phyloP scores from a whole-genome alignment of 2,329 filamentous ascomycete species.

The Lachnellula hyalina region DNA sequence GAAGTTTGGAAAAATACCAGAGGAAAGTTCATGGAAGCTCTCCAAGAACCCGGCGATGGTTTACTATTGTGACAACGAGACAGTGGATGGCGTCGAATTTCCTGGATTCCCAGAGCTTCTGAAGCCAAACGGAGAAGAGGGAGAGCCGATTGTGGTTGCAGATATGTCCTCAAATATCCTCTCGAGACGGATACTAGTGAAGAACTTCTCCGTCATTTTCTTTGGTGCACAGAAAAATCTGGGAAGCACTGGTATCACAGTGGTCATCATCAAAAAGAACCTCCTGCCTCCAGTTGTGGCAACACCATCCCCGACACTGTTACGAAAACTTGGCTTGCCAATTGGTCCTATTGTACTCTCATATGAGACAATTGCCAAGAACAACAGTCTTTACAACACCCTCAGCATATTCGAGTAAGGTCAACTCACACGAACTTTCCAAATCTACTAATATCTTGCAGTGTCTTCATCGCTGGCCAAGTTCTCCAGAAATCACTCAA shows the following conservation, averaged over 20 bases:
- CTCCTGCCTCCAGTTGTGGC: constrained; percentile 63
- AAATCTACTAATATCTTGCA: constrained; percentile 25
- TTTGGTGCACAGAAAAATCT: constrained; percentile 95
- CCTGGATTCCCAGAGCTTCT: constrained; percentile 64
- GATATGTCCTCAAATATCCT: constrained; percentile 97
- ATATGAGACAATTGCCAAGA: constrained; percentile 82
- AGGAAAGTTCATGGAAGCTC: constrained; percentile 70
- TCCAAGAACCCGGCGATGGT: constrained; percentile 66
- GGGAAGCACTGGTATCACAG: constrained; percentile 78
- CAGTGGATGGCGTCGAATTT: constrained; percentile 89
- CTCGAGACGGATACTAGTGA: constrained; percentile 68
- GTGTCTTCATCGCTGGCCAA: constrained; percentile 84
- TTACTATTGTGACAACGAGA: constrained; percentile 89
- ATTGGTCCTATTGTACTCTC: constrained; percentile 75
- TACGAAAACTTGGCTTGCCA: constrained; percentile 71
- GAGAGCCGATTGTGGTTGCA: constrained; percentile 72
- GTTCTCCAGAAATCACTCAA: constrained; percentile 73
- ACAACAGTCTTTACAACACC: constrained; percentile 94
- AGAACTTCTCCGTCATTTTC: constrained; percentile 79
- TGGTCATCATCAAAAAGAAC: constrained; percentile 76
- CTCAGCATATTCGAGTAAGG: constrained; percentile 78
- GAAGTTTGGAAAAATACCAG: constrained; percentile 82
- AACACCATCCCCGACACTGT: constrained; percentile 61
- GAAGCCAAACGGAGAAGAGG: constrained; percentile 50
- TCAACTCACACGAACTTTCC: neutral